phyloP scores from a whole-genome alignment of 345 rosid genomes.

The Mercurialis annua region DNA sequence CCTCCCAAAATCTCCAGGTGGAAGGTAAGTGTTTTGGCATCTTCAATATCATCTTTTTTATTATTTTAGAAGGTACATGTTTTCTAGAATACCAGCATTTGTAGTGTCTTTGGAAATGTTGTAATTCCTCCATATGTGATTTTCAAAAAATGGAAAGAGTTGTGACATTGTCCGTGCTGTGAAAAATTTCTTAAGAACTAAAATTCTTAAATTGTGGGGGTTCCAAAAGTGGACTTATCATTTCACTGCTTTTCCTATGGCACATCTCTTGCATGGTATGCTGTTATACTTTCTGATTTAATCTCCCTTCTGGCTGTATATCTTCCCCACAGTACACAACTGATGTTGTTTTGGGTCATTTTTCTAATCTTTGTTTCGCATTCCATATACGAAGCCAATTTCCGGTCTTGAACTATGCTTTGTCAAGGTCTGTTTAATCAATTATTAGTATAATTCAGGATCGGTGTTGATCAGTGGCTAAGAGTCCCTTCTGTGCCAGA shows the following conservation, averaged over 20 bases:
- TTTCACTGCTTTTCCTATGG: background rate
- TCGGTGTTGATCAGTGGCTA: slow-evolving; percentile 86
- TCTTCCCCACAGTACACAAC: background rate
- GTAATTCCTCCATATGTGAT: background rate
- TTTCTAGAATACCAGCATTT: background rate
- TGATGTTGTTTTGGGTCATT: background rate
- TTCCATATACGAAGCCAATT: background rate
- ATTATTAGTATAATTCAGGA: slow-evolving; percentile 38
- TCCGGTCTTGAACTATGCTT: background rate
- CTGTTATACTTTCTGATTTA: background rate
- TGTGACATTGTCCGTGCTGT: no score
- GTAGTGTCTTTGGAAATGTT: background rate
- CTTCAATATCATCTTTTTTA: background rate
- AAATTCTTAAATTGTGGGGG: background rate
- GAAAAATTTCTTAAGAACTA: no score
- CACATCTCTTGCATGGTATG: background rate
- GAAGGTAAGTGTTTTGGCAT: slow-evolving; percentile 48
- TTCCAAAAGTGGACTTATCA: background rate
- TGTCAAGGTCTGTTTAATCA: background rate
- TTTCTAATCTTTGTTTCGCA: background rate
- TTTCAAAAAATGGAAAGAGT: background rate
- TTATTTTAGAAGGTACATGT: background rate
- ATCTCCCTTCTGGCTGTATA: background rate
- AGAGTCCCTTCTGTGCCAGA: slow-evolving; percentile 76
- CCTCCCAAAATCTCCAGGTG: slow-evolving; percentile 86